Evolutionary conservation across 352 stramenopile genomes (phyloP), one percentile per base, ranked within the genome.

Genomic region (Pythium dissotocum): DNA sequence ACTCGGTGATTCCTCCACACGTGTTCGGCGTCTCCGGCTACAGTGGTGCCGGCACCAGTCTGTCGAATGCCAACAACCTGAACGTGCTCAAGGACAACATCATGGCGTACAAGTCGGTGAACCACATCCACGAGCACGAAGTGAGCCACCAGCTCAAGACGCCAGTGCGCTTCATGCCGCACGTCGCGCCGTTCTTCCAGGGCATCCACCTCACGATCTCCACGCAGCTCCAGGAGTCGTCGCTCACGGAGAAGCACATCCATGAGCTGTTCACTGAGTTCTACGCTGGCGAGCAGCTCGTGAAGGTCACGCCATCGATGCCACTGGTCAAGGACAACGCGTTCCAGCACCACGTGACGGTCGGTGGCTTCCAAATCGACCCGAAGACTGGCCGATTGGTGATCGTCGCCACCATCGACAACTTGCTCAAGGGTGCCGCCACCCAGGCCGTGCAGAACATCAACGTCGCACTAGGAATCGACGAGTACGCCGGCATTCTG

Each of bases 371-470:
- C 73, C 86, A 97, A 58, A 76, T 95, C 59, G 92, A 98, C 72
- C 74, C 80, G 12, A 71, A 91, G 54, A 93, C 91, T 24, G 90
- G 90, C 18, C 83, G 93, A 32, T 72, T 97, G 28, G 93, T 97
- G 51, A 77, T 97, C 21, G 77, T 98, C 51, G 77, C 81, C 16
- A 94, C 90, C 26, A 97, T 98, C 66, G 94, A 98, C 77, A 98
- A 98, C 75, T 78, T 98, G 54, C 82, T 98, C 58, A 98, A 98
- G 85, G 94, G 94, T 13, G 94, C 94, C 4, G 93, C 92, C 48
- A 97, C 89, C 3, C 94, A 98, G 77, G 91, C 91, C 35, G 76
- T 98, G 65, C 94, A 98, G 73, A 98, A 98, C 79, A 97, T 98
- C 74, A 98, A 98, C 75, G 69, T 98, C 33, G 90, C 95, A 38